phyloP scores from a whole-genome alignment of 495 filamentous ascomycete genomes.

The Staphylotrichum tortipilum region DNA sequence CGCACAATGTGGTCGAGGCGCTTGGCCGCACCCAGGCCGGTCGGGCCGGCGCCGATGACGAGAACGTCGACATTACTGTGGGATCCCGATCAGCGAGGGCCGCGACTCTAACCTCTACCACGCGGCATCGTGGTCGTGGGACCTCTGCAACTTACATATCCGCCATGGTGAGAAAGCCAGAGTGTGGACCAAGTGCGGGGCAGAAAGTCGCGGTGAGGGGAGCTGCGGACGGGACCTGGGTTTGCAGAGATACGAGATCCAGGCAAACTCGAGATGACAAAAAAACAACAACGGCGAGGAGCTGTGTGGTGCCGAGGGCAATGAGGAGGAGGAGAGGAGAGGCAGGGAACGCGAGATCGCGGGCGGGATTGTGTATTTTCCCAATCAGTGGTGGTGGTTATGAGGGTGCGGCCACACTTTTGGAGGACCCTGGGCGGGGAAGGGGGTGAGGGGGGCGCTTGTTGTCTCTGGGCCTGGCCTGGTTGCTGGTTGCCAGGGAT shows the following conservation, averaged over 20 bases:
- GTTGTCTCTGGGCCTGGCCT: conserved; percentile 1
- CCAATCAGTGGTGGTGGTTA: not conserved
- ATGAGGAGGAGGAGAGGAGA: not conserved
- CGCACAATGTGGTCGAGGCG: conserved; percentile 90
- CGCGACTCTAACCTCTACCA: not conserved
- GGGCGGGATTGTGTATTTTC: not conserved
- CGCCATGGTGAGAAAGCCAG: conserved; percentile 21
- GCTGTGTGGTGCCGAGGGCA: too few relatives aligned
- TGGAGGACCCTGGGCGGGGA: conserved; percentile 2
- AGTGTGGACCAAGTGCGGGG: conserved; percentile 1
- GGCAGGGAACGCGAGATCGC: too few relatives aligned
- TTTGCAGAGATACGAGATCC: not conserved
- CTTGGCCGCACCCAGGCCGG: conserved; percentile 94
- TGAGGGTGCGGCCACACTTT: conserved; percentile 4
- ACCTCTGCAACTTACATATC: conserved; percentile 25
- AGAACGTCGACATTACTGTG: conserved; percentile 87
- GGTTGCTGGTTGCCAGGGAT: conserved; percentile 13
- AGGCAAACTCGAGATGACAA: too few relatives aligned
- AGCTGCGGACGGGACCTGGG: not conserved
- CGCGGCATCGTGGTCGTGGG: not conserved
- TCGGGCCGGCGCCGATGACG: conserved; percentile 96
- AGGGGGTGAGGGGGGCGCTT: too few relatives aligned
- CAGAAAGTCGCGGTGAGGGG: not conserved
- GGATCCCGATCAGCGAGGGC: not conserved
- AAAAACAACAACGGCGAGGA: too few relatives aligned